These are phyloP conservation scores for Camellia granthamiana DNA, from an alignment of 148 eudicot genomes.

Conservation along the genomic window DNA sequence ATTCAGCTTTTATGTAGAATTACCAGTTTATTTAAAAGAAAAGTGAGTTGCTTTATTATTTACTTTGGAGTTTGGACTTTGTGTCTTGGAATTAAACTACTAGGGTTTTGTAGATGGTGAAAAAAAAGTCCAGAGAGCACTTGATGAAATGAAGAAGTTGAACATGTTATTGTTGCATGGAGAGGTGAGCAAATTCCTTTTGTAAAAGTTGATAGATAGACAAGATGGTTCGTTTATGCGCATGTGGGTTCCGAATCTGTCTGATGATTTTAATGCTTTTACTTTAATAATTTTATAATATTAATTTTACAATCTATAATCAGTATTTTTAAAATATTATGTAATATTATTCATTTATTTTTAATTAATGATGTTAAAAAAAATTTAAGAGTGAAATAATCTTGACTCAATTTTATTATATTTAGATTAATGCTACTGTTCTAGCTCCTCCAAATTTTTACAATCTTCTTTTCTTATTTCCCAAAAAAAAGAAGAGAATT, in stretches of 20 bases:
- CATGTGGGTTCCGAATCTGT: slow-evolving; percentile 17
- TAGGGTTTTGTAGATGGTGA: slow-evolving; percentile 10
- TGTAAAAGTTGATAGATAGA: slow-evolving; percentile 14
- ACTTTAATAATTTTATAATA: too few species aligned
- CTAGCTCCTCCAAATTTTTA: too few species aligned
- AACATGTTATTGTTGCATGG: slow-evolving; percentile 8
- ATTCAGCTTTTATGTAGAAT: not conserved
- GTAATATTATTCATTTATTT: too few species aligned
- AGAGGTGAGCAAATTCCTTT: slow-evolving; percentile 4
- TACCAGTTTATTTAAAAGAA: not conserved
- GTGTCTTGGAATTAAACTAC: too few species aligned
- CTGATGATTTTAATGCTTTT: slow-evolving; percentile 10
- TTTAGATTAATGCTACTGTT: too few species aligned
- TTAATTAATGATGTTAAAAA: too few species aligned
- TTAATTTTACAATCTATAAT: too few species aligned
- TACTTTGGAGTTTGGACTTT: not conserved
- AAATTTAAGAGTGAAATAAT: too few species aligned
- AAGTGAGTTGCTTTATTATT: not conserved
- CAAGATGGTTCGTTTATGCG: slow-evolving; percentile 17
- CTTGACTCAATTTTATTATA: too few species aligned
- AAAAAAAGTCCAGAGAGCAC: not conserved
- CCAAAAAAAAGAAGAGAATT: too few species aligned
- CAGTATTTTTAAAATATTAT: too few species aligned
- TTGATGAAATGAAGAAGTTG: not conserved
- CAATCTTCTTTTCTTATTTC: too few species aligned